Percentiles rank a stretch among this genome's conserved stretches.
phyloP scores from a whole-genome alignment of 257 asterid species.

The Hygrophila difformis region DNA sequence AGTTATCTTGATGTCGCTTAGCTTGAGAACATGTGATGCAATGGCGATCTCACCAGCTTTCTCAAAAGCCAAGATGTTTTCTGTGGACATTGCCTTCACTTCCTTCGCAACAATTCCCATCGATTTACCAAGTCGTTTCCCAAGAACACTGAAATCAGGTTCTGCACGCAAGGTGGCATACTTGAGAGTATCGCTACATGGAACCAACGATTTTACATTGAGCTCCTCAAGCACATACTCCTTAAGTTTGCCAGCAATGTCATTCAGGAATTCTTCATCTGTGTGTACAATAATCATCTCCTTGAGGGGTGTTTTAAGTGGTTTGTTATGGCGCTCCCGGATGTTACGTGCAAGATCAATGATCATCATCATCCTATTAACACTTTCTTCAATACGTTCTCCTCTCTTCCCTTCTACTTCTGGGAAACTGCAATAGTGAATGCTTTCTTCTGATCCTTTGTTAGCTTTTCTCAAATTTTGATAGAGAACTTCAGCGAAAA shows the following conservation, averaged over 20 bases:
- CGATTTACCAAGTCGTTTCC: conserved; percentile 86
- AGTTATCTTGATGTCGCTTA: conserved; percentile 67
- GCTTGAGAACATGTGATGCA: conserved; percentile 47
- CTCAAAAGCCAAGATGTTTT: conserved; percentile 79
- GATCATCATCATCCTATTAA: conserved; percentile 74
- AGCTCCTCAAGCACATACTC: conserved; percentile 95
- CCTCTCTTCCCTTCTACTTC: conserved; percentile 78
- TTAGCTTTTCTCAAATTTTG: conserved; percentile 72
- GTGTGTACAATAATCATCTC: conserved; percentile 96
- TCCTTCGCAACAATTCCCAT: conserved; percentile 73
- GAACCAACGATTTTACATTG: conserved; percentile 66
- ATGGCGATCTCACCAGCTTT: conserved; percentile 62
- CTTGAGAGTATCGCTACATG: conserved; percentile 80
- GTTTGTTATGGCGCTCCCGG: conserved; percentile 90
- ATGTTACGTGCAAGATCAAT: conserved; percentile 87
- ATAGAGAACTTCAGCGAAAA: conserved; percentile 87
- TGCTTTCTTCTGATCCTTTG: conserved; percentile 70
- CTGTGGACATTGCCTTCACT: conserved; percentile 79
- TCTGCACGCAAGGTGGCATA: conserved; percentile 87
- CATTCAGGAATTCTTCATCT: conserved; percentile 74
- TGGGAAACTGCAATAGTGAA: conserved; percentile 87
- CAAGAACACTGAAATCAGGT: conserved; percentile 86
- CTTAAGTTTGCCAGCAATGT: conserved; percentile 64
- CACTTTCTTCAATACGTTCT: conserved; percentile 90
- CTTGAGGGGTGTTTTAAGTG: conserved; percentile 85